A percentile compares a stretch with the other conserved stretches of the same genome.
phyloP scores from a whole-genome alignment of 1,284 basidiomycete species.

The Leccinum subspadiceum region DNA sequence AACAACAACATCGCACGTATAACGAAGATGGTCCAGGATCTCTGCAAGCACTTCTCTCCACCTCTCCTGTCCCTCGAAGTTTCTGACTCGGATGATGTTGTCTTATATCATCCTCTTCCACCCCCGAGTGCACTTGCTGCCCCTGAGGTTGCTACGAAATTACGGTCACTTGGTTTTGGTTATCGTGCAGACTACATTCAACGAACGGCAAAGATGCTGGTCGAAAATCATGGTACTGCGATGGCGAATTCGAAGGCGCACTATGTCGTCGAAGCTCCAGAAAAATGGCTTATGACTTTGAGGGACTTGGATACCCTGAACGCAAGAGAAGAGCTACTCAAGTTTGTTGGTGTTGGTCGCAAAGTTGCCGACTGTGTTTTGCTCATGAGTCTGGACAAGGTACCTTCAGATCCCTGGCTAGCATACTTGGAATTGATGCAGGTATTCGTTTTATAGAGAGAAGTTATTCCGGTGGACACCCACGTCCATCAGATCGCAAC shows the following conservation, averaged over 20 bases:
- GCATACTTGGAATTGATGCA: neutral
- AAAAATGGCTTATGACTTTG: constrained; percentile 62
- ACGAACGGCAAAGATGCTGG: constrained; percentile 77
- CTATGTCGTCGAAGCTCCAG: constrained; percentile 43
- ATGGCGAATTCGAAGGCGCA: constrained; percentile 3
- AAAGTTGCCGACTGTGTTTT: constrained; percentile 97
- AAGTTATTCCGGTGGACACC: constrained; percentile 90
- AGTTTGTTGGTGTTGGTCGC: constrained; percentile 87
- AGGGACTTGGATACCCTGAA: constrained; percentile 50
- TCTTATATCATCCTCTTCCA: constrained; percentile 84
- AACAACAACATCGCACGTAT: constrained; percentile 97
- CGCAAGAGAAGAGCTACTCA: constrained; percentile 75
- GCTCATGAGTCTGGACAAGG: constrained; percentile 94
- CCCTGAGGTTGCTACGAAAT: constrained; percentile 57
- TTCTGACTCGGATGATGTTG: constrained; percentile 25
- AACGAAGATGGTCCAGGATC: constrained; percentile 81
- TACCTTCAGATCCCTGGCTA: constrained; percentile 29
- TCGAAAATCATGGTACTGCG: constrained; percentile 48
- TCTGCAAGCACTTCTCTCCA: constrained; percentile 50
- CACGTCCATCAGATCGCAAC: constrained; percentile 87
- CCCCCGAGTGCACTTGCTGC: constrained; percentile 65
- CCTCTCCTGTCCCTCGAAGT: constrained; percentile 53
- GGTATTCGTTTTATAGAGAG: constrained; percentile 46
- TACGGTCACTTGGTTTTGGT: constrained; percentile 90
- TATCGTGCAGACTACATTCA: constrained; percentile 93